Percentiles rank a stretch among this genome's conserved stretches.
Evolutionary conservation across 257 asterid species (phyloP).

Genomic region (Gardenia jasminoides): DNA sequence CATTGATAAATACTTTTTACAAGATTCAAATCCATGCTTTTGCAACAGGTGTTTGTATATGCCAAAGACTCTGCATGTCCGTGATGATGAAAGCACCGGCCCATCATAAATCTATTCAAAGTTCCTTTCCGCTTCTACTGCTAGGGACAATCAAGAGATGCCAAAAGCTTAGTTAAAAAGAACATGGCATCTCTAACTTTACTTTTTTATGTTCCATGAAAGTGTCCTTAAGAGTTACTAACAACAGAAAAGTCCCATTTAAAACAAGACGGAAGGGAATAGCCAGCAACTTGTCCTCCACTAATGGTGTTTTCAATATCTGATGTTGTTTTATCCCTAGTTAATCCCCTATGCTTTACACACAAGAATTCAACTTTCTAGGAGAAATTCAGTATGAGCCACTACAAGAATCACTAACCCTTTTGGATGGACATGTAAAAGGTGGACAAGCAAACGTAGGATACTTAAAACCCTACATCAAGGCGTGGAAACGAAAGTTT

Average conservation of each 20-base stretch:
- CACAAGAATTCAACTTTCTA: slow-evolving; percentile 49
- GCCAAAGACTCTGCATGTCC: not conserved
- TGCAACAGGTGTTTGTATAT: not conserved
- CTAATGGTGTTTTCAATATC: slow-evolving; percentile 31
- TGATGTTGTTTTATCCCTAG: slow-evolving; percentile 25
- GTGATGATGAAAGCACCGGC: slow-evolving; percentile 29
- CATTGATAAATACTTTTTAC: slow-evolving; percentile 7
- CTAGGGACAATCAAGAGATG: slow-evolving; percentile 29
- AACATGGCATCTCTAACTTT: slow-evolving; percentile 25
- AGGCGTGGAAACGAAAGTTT: slow-evolving; percentile 16
- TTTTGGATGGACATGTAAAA: slow-evolving; percentile 38
- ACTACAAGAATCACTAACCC: slow-evolving; percentile 26
- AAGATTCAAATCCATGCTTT: slow-evolving; percentile 14
- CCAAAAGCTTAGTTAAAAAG: slow-evolving; percentile 29
- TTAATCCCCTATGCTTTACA: slow-evolving; percentile 37
- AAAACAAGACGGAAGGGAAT: slow-evolving; percentile 16
- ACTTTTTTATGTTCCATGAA: slow-evolving; percentile 13
- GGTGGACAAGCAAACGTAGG: slow-evolving; percentile 25
- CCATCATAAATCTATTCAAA: slow-evolving; percentile 8
- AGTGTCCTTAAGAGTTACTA: slow-evolving; percentile 30
- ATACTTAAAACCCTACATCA: slow-evolving; percentile 25
- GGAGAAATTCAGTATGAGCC: slow-evolving; percentile 14
- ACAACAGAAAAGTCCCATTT: slow-evolving; percentile 30
- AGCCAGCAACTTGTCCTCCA: slow-evolving; percentile 44
- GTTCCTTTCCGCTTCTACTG: slow-evolving; percentile 6